These are phyloP conservation scores for Bretschneidera sinensis DNA, from an alignment of 345 rosid genomes.

Conservation along the genomic window DNA sequence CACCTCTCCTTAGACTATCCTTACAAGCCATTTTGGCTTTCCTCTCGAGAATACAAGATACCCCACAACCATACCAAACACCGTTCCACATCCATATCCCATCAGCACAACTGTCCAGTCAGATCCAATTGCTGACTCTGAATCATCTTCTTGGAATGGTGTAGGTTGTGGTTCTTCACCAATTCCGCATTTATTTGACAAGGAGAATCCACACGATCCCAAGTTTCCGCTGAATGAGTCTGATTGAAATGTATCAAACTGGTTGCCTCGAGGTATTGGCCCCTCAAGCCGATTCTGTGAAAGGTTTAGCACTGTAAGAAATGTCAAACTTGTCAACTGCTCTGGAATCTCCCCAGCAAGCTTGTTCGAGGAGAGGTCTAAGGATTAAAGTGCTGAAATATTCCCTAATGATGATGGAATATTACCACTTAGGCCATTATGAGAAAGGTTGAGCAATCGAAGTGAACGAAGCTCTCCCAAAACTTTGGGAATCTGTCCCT, in stretches of 20 bases:
- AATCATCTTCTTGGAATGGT: not conserved
- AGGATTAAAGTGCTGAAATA: not conserved
- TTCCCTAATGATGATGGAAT: not conserved
- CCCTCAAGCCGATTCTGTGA: slow-evolving; percentile 2
- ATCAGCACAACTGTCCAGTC: too few relatives aligned
- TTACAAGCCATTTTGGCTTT: too few relatives aligned
- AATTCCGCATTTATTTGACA: not conserved
- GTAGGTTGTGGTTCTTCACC: not conserved
- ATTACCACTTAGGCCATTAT: not conserved
- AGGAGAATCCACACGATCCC: not conserved
- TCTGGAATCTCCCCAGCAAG: slow-evolving; percentile 3
- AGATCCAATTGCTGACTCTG: too few relatives aligned
- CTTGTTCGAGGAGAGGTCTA: slow-evolving; percentile 7
- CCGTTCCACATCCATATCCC: not conserved
- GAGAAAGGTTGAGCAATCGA: slow-evolving; percentile 6
- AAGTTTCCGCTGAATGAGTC: not conserved
- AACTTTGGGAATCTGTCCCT: not conserved
- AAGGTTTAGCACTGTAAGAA: not conserved
- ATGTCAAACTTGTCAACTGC: not conserved
- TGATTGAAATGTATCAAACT: not conserved
- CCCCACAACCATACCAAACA: too few relatives aligned
- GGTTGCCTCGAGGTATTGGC: slow-evolving; percentile 1
- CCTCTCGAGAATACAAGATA: too few relatives aligned
- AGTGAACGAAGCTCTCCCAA: slow-evolving; percentile 3
- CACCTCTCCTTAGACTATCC: too few relatives aligned